Evolutionary conservation across 495 filamentous ascomycete genomes (phyloP).

Genomic region (Barbatosphaeria neglecta): DNA sequence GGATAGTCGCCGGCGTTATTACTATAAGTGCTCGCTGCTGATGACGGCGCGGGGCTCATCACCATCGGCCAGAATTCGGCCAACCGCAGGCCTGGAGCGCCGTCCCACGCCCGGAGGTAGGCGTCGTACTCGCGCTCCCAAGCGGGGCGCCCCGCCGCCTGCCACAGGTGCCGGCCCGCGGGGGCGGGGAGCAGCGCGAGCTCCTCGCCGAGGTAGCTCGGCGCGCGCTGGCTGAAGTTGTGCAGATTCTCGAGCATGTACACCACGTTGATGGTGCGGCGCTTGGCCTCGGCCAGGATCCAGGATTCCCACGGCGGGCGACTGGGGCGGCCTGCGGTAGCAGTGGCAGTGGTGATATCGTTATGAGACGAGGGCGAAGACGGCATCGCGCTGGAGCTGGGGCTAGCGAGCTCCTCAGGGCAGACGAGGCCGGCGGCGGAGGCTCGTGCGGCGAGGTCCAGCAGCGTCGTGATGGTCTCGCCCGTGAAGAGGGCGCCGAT

Average conservation of each 20-base stretch:
- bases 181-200: constrained; percentile 19
- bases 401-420: constrained; percentile 9
- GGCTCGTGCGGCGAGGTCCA: constrained; percentile 17
- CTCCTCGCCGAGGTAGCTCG: constrained; percentile 21
- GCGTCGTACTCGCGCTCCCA: constrained; percentile 25
- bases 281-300: constrained; percentile 25
- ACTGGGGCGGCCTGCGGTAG: not conserved
- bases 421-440: constrained; percentile 20
- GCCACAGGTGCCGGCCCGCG: constrained; percentile 17
- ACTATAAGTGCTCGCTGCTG: no score
- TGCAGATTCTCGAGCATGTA: constrained; percentile 27
- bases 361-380: no score
- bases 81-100: constrained; percentile 13
- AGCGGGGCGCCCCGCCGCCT: constrained; percentile 9
- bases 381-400: not conserved
- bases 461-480: constrained; percentile 19
- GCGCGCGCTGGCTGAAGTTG: constrained; percentile 15
- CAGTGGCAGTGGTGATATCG: not conserved
- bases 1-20: no score
- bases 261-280: constrained; percentile 25
- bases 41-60: not conserved
- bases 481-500: constrained; percentile 8
- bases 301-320: constrained; percentile 29
- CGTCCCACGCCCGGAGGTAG: constrained; percentile 19
- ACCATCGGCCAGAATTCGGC: constrained; percentile 22